Evolutionary conservation across 75 land plant genomes (phyloP).

Genomic region (Cunninghamia lanceolata): DNA sequence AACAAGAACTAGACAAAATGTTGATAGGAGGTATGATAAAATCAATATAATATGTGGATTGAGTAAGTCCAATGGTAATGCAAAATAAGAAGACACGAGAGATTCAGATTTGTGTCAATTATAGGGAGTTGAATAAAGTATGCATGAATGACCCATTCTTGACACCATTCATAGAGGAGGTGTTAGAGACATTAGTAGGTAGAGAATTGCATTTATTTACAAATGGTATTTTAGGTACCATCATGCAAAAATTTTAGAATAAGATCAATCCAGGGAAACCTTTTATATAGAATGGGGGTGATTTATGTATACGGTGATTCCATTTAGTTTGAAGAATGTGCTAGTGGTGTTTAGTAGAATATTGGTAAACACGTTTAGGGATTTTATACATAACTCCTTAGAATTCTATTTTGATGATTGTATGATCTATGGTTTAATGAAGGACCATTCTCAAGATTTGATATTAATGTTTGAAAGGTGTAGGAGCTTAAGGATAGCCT

Average conservation of each 20-base stretch:
- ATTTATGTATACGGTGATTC: background rate
- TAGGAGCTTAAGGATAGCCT: background rate
- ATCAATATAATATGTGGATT: background rate
- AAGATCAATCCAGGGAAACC: background rate
- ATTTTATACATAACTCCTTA: background rate
- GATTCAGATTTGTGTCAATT: background rate
- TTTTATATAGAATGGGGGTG: background rate
- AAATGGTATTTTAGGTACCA: background rate
- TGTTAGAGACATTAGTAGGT: background rate
- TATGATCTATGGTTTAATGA: background rate
- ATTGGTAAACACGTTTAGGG: background rate
- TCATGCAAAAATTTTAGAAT: background rate
- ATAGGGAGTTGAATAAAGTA: background rate
- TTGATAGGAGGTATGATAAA: background rate
- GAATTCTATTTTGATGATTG: background rate
- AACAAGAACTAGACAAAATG: background rate
- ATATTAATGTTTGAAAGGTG: background rate
- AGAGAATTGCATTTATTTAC: background rate
- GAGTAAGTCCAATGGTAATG: conserved; percentile 2
- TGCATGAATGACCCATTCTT: background rate
- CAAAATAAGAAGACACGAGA: background rate
- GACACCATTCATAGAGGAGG: conserved; percentile 9
- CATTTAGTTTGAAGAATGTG: background rate
- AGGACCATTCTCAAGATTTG: background rate
- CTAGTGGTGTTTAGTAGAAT: background rate